These are phyloP conservation scores for Colletotrichum spinosum DNA, from an alignment of 2,329 filamentous ascomycete species.

Conservation along the genomic window DNA sequence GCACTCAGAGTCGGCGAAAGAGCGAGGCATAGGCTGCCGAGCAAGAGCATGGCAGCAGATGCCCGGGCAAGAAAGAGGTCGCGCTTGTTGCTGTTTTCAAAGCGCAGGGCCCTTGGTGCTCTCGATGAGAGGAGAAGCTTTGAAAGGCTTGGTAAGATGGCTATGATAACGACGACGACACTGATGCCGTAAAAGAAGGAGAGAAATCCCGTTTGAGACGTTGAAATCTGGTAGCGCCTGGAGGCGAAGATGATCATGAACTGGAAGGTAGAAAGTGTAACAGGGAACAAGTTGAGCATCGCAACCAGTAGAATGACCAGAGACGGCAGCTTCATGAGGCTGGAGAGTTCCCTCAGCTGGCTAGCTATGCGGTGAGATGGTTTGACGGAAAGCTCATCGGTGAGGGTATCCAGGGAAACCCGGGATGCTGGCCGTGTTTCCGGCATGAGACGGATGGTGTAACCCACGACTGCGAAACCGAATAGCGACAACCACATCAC, in stretches of 20 bases:
- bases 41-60: constrained; percentile 39
- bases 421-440: no score
- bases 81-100: constrained; percentile 40
- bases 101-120: constrained; percentile 39
- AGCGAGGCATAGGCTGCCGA: constrained; percentile 42
- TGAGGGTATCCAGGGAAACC: no score
- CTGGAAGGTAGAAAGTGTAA: constrained; percentile 9
- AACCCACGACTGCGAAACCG: not conserved
- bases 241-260: constrained; percentile 45
- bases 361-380: no score
- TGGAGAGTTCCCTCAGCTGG: no score
- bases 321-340: no score
- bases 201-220: constrained; percentile 45
- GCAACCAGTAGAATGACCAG: constrained; percentile 44
- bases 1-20: constrained; percentile 40
- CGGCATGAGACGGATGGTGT: no score
- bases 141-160: constrained; percentile 42
- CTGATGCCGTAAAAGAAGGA: constrained; percentile 44
- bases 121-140: constrained; percentile 38
- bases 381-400: no score
- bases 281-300: constrained; percentile 25
- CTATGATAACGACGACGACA: constrained; percentile 14
- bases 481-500: constrained; percentile 8
- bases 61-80: constrained; percentile 43
- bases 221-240: constrained; percentile 44